Evolutionary conservation across 805 yeast species (phyloP).

Genomic region (Danielia reshetovae): DNA sequence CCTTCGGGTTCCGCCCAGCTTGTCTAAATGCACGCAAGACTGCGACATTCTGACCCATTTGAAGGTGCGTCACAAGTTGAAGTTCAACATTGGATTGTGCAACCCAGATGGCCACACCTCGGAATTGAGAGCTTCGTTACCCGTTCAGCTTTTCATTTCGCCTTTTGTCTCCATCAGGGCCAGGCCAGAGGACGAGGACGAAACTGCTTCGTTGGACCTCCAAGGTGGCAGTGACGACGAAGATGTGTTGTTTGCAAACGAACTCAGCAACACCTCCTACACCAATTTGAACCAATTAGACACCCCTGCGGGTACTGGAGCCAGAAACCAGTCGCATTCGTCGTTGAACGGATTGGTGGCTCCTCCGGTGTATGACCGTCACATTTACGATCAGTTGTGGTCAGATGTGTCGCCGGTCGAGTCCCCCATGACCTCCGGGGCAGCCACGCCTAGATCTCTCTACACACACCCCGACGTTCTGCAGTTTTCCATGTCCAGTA

Average conservation of each 20-base stretch:
- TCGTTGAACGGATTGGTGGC: constrained; percentile 52
- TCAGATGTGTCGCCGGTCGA: constrained; percentile 54
- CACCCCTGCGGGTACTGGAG: constrained; percentile 4
- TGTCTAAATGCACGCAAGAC: constrained; percentile 82
- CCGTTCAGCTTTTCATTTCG: constrained; percentile 67
- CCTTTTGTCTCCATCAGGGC: constrained; percentile 79
- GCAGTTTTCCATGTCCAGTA: constrained; percentile 33
- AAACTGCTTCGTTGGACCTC: constrained; percentile 4
- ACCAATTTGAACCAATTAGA: constrained; percentile 5
- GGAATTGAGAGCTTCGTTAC: constrained; percentile 86
- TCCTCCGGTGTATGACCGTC: constrained; percentile 82
- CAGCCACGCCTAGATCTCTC: constrained; percentile 32
- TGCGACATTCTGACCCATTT: constrained; percentile 65
- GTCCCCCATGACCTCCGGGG: constrained; percentile 42
- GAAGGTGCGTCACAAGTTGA: constrained; percentile 84
- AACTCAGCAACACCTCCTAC: constrained; percentile 9
- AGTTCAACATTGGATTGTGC: constrained; percentile 70
- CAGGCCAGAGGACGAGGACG: constrained; percentile 26
- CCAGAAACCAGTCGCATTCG: constrained; percentile 23
- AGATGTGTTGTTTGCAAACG: constrained; percentile 24
- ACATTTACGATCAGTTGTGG: constrained; percentile 78
- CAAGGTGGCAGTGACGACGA: constrained; percentile 6
- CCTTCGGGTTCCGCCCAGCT: constrained; percentile 65
- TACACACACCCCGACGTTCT: constrained; percentile 13
- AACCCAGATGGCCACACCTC: constrained; percentile 93